These are phyloP conservation scores for Fusarium secorum DNA, from an alignment of 2,329 filamentous ascomycete species.

Conservation along the genomic window DNA sequence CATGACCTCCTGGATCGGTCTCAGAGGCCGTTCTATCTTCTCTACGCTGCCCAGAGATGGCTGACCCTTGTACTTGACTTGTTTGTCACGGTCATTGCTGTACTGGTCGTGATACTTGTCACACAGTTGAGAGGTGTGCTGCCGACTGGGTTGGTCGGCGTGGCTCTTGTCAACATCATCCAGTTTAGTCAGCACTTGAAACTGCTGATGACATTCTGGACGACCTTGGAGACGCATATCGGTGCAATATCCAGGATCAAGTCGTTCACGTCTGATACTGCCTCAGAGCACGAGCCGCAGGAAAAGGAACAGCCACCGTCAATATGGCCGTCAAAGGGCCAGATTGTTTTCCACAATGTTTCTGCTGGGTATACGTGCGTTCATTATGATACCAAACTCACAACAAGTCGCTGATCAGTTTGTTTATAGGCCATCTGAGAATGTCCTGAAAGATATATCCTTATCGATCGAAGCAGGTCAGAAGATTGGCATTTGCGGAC, in stretches of 20 bases:
- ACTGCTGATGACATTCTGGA: constrained; percentile 45
- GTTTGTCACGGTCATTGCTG: constrained; percentile 32
- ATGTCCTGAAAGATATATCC: constrained; percentile 11
- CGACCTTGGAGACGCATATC: constrained; percentile 41
- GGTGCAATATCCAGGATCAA: constrained; percentile 40
- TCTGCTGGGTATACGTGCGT: constrained; percentile 22
- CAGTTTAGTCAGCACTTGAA: constrained; percentile 43
- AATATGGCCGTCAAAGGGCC: constrained; percentile 84
- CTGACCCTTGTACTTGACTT: constrained; percentile 38
- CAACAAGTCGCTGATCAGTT: neutral
- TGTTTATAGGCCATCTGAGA: neutral
- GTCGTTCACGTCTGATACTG: constrained; percentile 24
- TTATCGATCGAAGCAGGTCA: constrained; percentile 23
- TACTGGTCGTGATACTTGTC: constrained; percentile 27
- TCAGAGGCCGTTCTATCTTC: constrained; percentile 57
- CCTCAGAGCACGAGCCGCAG: constrained; percentile 21
- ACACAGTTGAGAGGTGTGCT: constrained; percentile 24
- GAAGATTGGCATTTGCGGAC: constrained; percentile 31
- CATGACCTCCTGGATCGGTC: constrained; percentile 51
- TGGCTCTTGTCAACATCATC: constrained; percentile 42
- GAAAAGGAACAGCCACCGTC: constrained; percentile 57
- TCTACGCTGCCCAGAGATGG: constrained; percentile 42
- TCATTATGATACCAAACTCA: too few species aligned
- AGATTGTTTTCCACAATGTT: constrained; percentile 75
- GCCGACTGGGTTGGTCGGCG: constrained; percentile 29